Conservation (phyloP, 78 protist genomes). For the Planoprotostelium fungivorum region DNA sequence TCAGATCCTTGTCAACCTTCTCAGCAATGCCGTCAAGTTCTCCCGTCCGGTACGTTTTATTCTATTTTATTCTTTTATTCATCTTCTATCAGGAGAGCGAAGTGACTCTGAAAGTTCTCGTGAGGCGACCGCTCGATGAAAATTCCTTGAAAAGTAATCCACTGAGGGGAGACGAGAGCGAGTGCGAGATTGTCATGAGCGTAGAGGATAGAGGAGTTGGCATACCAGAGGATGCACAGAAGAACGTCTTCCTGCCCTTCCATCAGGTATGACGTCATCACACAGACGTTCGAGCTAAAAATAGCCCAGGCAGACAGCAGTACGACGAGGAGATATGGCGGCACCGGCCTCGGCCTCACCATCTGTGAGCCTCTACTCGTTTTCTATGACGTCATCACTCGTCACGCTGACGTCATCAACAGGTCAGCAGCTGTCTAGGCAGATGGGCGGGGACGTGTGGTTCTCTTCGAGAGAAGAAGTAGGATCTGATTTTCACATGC, state of each 20-base stretch:
- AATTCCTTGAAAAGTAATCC: slow-evolving; percentile 16
- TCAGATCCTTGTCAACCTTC: slow-evolving; percentile 37
- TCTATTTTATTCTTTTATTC: slow-evolving; percentile 12
- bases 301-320: slow-evolving; percentile 42
- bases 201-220: neutral
- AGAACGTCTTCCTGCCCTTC: neutral
- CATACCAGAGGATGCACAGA: neutral
- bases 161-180: neutral
- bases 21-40: slow-evolving; percentile 58
- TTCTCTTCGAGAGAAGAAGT: neutral
- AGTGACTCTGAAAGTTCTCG: slow-evolving; percentile 21
- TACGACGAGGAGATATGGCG: slow-evolving; percentile 59
- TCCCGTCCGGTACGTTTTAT: slow-evolving; percentile 22
- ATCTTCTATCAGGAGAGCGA: neutral
- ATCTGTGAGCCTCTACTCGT: slow-evolving; percentile 43
- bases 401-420: too few relatives aligned
- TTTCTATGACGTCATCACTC: too few relatives aligned
- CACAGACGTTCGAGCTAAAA: slow-evolving; percentile 11
- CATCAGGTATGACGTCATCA: slow-evolving; percentile 13
- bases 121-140: slow-evolving; percentile 42
- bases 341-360: slow-evolving; percentile 56
- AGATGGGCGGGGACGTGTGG: neutral
- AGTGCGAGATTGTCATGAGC: neutral
- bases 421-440: neutral
- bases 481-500: neutral